A percentile compares a stretch with the other conserved stretches of the same genome.
Evolutionary conservation across 768 basidiomycete species (phyloP).

Genomic region (Trametes cinnabarina): DNA sequence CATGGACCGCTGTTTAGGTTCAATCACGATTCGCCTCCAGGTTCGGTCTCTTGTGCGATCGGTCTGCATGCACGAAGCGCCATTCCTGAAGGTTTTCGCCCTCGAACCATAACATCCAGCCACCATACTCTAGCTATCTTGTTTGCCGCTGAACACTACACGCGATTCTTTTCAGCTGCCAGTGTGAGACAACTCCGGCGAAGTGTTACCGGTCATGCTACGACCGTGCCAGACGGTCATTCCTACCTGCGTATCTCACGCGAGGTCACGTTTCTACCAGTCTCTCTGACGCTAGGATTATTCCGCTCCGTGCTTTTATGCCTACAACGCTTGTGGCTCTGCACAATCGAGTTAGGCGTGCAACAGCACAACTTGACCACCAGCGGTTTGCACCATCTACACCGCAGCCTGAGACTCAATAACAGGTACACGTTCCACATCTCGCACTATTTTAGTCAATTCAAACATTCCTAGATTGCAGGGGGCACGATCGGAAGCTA

Average conservation of each 20-base stretch:
- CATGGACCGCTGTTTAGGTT: not conserved
- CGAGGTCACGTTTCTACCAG: no score
- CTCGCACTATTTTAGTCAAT: conserved; percentile 11
- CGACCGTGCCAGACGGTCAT: no score
- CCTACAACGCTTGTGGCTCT: not conserved
- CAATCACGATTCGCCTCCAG: not conserved
- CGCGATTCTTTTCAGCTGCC: no score
- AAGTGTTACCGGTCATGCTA: no score
- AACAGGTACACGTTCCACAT: not conserved
- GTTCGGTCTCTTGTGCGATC: not conserved
- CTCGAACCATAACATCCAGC: not conserved
- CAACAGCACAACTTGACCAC: not conserved
- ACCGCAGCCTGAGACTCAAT: no score
- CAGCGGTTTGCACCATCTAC: not conserved
- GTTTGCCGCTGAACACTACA: no score
- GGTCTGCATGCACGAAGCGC: not conserved
- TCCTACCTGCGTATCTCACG: no score
- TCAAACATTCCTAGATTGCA: conserved; percentile 20
- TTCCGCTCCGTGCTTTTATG: not conserved
- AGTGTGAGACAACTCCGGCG: no score
- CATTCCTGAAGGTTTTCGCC: not conserved
- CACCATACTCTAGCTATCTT: not conserved
- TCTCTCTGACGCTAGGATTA: not conserved
- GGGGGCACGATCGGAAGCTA: conserved; percentile 1
- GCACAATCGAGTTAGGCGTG: not conserved